phyloP scores from a whole-genome alignment of 306 rosid genomes.

The Gastrolobium villosum region DNA sequence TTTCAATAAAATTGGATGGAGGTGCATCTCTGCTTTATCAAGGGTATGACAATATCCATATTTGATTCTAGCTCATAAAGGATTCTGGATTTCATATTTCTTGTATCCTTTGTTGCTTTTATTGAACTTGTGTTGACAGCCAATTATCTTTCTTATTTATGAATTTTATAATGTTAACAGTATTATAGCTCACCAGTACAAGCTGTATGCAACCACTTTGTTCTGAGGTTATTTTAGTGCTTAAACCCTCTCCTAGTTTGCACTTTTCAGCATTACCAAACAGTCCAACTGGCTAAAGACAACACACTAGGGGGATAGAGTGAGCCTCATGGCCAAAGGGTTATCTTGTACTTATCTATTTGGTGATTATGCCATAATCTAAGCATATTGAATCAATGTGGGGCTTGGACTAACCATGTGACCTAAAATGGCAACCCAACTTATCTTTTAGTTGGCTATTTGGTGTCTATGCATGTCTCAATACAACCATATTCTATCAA shows the following conservation, averaged over 20 bases:
- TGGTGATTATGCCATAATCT: conserved; percentile 1
- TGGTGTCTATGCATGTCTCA: neutral
- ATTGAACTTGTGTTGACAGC: conserved; percentile 32
- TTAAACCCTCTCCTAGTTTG: neutral
- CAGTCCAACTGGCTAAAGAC: neutral
- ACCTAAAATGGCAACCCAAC: neutral
- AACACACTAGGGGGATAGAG: conserved; percentile 24
- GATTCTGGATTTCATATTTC: conserved; percentile 25
- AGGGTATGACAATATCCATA: conserved; percentile 67
- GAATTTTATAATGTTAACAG: neutral
- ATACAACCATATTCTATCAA: neutral
- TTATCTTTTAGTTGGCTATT: neutral
- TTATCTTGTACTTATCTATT: neutral
- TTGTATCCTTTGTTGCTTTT: conserved; percentile 5
- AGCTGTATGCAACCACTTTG: neutral
- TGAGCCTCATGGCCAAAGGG: conserved; percentile 14
- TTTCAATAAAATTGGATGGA: conserved; percentile 84
- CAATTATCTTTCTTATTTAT: conserved; percentile 14
- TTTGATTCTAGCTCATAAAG: conserved; percentile 28
- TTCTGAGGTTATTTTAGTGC: conserved; percentile 1
- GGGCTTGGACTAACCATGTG: neutral
- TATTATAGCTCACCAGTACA: conserved; percentile 3
- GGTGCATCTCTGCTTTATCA: conserved; percentile 99
- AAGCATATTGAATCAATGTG: neutral
- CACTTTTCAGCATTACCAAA: conserved; percentile 6